Percentiles rank a stretch among this genome's conserved stretches.
These are phyloP conservation scores for Heliosperma pusillum DNA, from an alignment of 148 eudicot species.

Conservation along the genomic window DNA sequence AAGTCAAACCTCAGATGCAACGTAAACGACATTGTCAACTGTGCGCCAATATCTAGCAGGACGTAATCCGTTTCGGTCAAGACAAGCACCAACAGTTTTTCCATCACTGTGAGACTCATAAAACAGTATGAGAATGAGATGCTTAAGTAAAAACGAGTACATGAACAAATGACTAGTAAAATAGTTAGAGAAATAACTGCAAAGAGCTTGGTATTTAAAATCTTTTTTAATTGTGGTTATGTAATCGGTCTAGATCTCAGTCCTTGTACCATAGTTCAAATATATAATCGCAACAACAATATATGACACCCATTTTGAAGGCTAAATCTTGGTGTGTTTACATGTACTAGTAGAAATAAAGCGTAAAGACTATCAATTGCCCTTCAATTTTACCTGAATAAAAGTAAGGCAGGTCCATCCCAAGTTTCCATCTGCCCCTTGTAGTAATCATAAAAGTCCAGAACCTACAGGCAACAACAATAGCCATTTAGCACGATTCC, in stretches of 20 bases:
- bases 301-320: not conserved
- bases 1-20: conserved; percentile 90
- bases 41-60: conserved; percentile 99
- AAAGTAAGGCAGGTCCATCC: conserved; percentile 99
- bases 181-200: conserved; percentile 7
- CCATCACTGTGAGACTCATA: conserved; percentile 62
- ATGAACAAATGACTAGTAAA: not conserved
- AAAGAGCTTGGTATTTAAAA: not conserved
- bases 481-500: conserved; percentile 13
- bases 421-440: conserved; percentile 99
- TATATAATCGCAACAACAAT: not conserved
- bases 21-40: conserved; percentile 86
- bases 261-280: not conserved
- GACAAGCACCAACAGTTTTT: conserved; percentile 98
- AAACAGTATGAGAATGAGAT: conserved; percentile 8
- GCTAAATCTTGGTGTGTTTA: not conserved
- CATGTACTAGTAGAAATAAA: not conserved
- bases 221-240: not conserved
- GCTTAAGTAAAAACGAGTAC: not conserved
- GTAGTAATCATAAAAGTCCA: conserved; percentile 91
- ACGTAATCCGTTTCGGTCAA: conserved; percentile 97
- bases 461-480: conserved; percentile 43
- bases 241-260: not conserved
- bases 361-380: not conserved
- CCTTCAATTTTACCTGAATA: conserved; percentile 67